A percentile compares a stretch with the other conserved stretches of the same genome.
phyloP scores from a whole-genome alignment of 306 rosid genomes.

The Quercus aquifolioides region DNA sequence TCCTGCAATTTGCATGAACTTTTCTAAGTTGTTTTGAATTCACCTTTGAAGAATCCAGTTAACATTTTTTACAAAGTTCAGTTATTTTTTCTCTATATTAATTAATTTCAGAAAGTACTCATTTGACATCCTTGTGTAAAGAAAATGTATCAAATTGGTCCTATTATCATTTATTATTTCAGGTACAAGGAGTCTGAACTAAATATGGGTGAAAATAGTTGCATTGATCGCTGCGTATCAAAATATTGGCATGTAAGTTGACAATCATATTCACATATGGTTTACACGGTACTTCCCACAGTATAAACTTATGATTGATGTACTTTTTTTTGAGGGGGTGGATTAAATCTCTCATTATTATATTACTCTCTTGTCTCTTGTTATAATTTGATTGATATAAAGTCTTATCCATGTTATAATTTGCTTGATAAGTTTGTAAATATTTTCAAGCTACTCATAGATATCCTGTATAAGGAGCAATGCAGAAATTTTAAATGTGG shows the following conservation, averaged over 20 bases:
- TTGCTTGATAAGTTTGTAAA: neutral
- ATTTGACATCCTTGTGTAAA: neutral
- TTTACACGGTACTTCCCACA: neutral
- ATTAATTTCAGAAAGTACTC: neutral
- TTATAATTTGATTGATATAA: neutral
- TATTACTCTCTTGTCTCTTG: neutral
- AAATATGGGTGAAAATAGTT: slow-evolving; percentile 97
- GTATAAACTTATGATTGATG: neutral
- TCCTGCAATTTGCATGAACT: neutral
- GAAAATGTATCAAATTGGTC: neutral
- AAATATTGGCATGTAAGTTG: slow-evolving; percentile 93
- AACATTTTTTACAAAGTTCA: neutral
- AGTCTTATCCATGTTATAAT: too few relatives aligned
- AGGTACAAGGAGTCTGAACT: slow-evolving; percentile 98
- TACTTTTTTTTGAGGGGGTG: neutral
- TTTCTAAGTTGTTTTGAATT: neutral
- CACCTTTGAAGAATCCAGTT: neutral
- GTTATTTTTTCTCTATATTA: neutral
- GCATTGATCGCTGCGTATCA: slow-evolving; percentile 97
- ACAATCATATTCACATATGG: neutral
- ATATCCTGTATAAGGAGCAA: neutral
- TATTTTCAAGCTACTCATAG: neutral
- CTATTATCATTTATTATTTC: neutral
- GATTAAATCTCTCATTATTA: neutral
- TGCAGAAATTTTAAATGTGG: neutral